These are phyloP conservation scores for Antitrichia curtipendula DNA, from an alignment of 225 moss, liverwort and hornwort species.

Conservation along the genomic window DNA sequence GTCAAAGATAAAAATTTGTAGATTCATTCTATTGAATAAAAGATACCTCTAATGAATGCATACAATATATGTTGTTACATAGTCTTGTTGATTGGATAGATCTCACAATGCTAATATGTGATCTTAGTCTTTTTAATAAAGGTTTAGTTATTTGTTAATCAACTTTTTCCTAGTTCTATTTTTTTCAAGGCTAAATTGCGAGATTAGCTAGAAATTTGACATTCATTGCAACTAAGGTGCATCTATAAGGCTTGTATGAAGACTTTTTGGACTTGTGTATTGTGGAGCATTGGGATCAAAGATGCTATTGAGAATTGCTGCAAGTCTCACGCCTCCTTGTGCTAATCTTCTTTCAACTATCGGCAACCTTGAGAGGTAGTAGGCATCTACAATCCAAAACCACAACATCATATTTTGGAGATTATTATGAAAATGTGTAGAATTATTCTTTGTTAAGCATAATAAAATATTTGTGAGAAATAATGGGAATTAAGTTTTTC, in stretches of 20 bases:
- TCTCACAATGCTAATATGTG: not conserved
- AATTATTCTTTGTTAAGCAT: not conserved
- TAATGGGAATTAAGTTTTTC: not conserved
- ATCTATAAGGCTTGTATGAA: not conserved
- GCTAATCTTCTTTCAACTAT: slow-evolving; percentile 69
- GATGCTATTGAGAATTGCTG: slow-evolving; percentile 53
- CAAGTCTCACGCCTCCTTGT: slow-evolving; percentile 76
- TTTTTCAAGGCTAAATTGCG: no score
- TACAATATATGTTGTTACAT: not conserved
- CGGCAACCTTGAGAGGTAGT: slow-evolving; percentile 64
- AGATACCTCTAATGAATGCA: not conserved
- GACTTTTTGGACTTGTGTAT: not conserved
- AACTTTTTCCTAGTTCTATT: not conserved
- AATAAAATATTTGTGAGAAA: not conserved
- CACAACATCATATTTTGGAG: not conserved
- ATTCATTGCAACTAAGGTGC: not conserved
- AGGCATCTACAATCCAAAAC: slow-evolving; percentile 32
- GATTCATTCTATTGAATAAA: not conserved
- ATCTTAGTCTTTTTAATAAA: not conserved
- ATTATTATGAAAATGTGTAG: not conserved
- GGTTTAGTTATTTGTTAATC: not conserved
- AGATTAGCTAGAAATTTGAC: not conserved
- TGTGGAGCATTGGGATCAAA: slow-evolving; percentile 30
- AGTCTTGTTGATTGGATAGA: not conserved
- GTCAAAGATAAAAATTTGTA: no score